phyloP scores from a whole-genome alignment of 2,329 filamentous ascomycete species.

The Cryphonectria japonica region DNA sequence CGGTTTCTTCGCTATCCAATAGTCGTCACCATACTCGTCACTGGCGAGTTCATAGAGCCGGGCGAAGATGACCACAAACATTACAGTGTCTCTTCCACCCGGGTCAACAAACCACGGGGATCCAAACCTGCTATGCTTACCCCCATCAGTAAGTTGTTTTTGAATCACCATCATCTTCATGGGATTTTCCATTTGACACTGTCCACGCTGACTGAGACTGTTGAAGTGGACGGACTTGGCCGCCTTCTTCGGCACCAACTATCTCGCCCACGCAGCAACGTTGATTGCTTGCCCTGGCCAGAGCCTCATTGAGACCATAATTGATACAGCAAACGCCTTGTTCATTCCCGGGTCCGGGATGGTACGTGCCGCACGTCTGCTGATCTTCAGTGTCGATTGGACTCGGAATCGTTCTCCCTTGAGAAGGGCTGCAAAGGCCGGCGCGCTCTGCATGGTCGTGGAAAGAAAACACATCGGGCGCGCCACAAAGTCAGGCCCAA shows the following conservation, averaged over 20 bases:
- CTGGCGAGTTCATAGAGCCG: neutral
- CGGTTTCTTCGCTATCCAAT: neutral
- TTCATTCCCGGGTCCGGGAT: neutral
- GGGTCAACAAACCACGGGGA: neutral
- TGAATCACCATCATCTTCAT: neutral
- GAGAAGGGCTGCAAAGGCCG: neutral
- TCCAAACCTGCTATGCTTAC: neutral
- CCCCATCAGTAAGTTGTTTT: neutral
- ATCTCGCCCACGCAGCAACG: slow-evolving; percentile 6
- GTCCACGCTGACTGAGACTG: neutral
- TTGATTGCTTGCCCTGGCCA: neutral
- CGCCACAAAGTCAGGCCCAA: neutral
- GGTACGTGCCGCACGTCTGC: neutral
- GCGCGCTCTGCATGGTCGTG: neutral
- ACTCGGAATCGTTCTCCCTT: neutral
- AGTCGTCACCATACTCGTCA: neutral
- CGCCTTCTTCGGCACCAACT: slow-evolving; percentile 1
- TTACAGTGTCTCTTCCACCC: neutral
- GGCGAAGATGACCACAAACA: neutral
- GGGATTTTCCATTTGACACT: too few relatives aligned
- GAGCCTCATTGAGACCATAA: neutral
- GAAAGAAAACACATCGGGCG: slow-evolving; percentile 1
- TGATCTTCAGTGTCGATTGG: neutral
- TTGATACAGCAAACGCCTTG: neutral
- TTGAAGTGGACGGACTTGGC: slow-evolving; percentile 1